Conservation (phyloP, 345 rosid genomes). For the Microcos paniculata region DNA sequence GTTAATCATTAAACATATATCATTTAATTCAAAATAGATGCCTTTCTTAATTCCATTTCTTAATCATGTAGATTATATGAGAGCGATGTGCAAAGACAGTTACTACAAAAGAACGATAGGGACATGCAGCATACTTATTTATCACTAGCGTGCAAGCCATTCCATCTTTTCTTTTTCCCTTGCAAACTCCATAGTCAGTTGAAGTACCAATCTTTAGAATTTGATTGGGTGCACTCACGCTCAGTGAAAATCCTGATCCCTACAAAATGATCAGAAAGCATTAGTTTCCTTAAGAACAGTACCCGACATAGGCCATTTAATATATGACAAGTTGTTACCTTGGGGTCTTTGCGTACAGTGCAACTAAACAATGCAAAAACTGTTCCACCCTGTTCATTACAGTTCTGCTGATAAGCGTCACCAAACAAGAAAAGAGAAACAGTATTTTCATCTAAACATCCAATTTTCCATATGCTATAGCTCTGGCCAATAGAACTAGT, state of each 20-base stretch:
- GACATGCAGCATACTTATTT: constrained; percentile 55
- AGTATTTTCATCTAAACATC: constrained; percentile 59
- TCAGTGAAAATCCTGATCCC: constrained; percentile 77
- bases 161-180: constrained; percentile 78
- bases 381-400: constrained; percentile 61
- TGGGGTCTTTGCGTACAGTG: constrained; percentile 56
- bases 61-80: neutral
- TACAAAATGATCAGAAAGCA: constrained; percentile 27
- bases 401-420: constrained; percentile 65
- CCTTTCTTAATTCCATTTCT: neutral
- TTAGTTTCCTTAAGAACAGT: neutral
- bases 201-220: constrained; percentile 77
- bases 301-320: neutral
- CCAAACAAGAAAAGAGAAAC: constrained; percentile 87
- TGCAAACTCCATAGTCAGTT: constrained; percentile 84
- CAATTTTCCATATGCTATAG: constrained; percentile 71
- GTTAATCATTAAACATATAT: neutral
- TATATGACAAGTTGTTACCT: constrained; percentile 37
- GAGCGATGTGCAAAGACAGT: neutral
- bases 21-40: neutral
- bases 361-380: constrained; percentile 78
- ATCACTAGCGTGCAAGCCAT: constrained; percentile 61
- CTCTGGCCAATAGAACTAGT: constrained; percentile 76
- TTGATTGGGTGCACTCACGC: constrained; percentile 60
- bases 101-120: neutral